These are phyloP conservation scores for Trifolium pratense DNA, from an alignment of 306 rosid species.

Conservation along the genomic window DNA sequence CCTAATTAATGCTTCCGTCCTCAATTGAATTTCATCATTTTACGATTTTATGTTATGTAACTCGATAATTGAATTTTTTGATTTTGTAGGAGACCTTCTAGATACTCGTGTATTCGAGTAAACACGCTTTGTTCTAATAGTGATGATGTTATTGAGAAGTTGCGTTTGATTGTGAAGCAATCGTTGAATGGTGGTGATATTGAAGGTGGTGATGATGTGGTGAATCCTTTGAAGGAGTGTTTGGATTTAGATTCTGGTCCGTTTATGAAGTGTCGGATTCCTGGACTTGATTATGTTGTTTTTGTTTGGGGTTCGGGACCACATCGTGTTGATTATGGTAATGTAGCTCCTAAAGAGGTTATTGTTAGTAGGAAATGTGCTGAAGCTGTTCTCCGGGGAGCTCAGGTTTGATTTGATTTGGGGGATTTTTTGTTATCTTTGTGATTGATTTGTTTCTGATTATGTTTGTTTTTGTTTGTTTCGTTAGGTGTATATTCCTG, in stretches of 20 bases:
- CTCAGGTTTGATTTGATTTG: slow-evolving; percentile 64
- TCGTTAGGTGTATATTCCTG: slow-evolving; percentile 82
- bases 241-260: slow-evolving; percentile 21
- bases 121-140: slow-evolving; percentile 68
- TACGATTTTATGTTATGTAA: background rate
- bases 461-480: slow-evolving; percentile 34
- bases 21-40: background rate
- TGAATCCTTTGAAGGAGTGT: slow-evolving; percentile 44
- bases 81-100: slow-evolving; percentile 70
- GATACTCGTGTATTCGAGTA: slow-evolving; percentile 90
- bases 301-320: slow-evolving; percentile 92
- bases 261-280: slow-evolving; percentile 67
- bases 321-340: slow-evolving; percentile 64
- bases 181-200: background rate
- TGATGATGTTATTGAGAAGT: slow-evolving; percentile 64
- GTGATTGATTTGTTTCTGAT: slow-evolving; percentile 29
- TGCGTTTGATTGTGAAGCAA: slow-evolving; percentile 47
- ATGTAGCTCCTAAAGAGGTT: slow-evolving; percentile 75
- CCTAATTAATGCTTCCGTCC: background rate
- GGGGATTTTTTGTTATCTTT: background rate
- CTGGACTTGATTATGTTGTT: slow-evolving; percentile 79
- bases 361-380: slow-evolving; percentile 94
- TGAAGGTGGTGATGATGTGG: slow-evolving; percentile 19
- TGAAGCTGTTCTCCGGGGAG: slow-evolving; percentile 96
- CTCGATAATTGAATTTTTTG: background rate